Evolutionary conservation across 768 basidiomycete genomes (phyloP).

Genomic region (Podaxis mareebaensis): DNA sequence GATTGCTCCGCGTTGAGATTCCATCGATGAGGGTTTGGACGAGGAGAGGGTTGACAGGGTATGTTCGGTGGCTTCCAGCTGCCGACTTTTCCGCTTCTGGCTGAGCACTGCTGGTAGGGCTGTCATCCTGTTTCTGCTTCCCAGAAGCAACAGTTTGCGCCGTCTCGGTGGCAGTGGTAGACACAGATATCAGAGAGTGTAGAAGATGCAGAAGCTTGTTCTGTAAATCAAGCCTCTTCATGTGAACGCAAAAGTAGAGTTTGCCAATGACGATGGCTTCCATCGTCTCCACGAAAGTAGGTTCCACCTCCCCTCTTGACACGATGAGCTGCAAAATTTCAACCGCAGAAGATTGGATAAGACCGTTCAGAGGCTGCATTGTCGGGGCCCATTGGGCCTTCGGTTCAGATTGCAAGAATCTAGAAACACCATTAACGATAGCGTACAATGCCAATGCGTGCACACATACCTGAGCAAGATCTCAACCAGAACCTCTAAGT

Average conservation of each 20-base stretch:
- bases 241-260: constrained; percentile 73
- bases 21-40: constrained; percentile 82
- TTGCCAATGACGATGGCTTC: constrained; percentile 75
- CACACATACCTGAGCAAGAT: constrained; percentile 65
- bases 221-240: constrained; percentile 76
- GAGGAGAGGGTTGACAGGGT: constrained; percentile 69
- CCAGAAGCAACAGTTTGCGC: constrained; percentile 23
- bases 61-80: constrained; percentile 30
- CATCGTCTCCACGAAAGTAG: constrained; percentile 55
- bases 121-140: constrained; percentile 29
- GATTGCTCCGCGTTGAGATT: constrained; percentile 66
- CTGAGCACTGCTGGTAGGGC: constrained; percentile 31
- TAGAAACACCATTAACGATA: constrained; percentile 29
- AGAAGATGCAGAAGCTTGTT: constrained; percentile 91
- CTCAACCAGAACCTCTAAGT: constrained; percentile 76
- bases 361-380: constrained; percentile 63
- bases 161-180: constrained; percentile 39
- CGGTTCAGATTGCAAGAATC: constrained; percentile 81
- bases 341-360: constrained; percentile 72
- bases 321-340: constrained; percentile 85
- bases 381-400: constrained; percentile 40
- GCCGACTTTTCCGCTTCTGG: constrained; percentile 31
- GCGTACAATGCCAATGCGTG: background rate
- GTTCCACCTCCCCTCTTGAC: constrained; percentile 78
- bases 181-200: constrained; percentile 79